Evolutionary conservation across 768 basidiomycete genomes (phyloP).

Genomic region (Ramaria sp.): DNA sequence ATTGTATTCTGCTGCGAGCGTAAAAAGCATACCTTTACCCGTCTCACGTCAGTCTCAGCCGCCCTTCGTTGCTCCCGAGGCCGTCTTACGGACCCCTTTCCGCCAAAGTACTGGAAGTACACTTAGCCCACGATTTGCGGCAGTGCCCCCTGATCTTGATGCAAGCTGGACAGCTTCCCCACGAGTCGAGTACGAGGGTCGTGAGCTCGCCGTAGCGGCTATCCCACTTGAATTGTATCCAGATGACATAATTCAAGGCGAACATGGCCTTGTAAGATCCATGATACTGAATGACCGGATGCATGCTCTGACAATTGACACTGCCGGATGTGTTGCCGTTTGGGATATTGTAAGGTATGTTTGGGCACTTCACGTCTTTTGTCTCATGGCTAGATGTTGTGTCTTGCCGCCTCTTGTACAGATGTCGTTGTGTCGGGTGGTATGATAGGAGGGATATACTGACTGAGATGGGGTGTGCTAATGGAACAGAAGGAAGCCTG

Average conservation of each 20-base stretch:
- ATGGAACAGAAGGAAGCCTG: constrained; percentile 19
- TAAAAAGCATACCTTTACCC: constrained; percentile 54
- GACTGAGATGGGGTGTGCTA: constrained; percentile 23
- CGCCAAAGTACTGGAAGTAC: neutral
- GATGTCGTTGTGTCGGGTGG: constrained; percentile 8
- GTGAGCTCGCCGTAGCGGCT: constrained; percentile 76
- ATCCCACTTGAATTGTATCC: constrained; percentile 42
- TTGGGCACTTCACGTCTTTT: neutral
- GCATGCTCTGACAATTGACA: constrained; percentile 87
- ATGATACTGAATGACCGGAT: constrained; percentile 79
- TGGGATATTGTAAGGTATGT: constrained; percentile 74
- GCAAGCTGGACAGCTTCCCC: constrained; percentile 20
- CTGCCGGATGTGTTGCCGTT: constrained; percentile 75
- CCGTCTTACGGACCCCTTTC: neutral
- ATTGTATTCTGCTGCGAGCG: constrained; percentile 75
- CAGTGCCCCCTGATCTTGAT: neutral
- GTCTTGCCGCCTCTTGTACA: neutral
- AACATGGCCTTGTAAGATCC: constrained; percentile 72
- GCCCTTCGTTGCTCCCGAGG: constrained; percentile 16
- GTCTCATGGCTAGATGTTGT: neutral
- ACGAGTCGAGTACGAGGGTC: constrained; percentile 46
- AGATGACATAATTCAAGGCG: constrained; percentile 64
- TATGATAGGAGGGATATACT: constrained; percentile 10
- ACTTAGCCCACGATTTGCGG: constrained; percentile 1
- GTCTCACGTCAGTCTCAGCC: constrained; percentile 25